These are phyloP conservation scores for Pleurotus citrinopileatus DNA, from an alignment of 768 basidiomycete species.

Conservation along the genomic window DNA sequence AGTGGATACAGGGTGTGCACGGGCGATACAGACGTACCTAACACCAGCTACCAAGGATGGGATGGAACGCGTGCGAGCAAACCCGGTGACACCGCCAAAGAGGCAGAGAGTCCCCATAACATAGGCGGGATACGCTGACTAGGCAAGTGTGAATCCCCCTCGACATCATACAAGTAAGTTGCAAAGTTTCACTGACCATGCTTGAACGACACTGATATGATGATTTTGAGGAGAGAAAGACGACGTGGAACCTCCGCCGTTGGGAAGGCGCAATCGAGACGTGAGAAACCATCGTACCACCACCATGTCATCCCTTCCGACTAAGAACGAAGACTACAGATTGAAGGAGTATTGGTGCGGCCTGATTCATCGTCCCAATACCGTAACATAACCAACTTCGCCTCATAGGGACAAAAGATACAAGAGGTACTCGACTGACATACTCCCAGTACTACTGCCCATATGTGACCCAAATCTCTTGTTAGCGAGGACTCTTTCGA, in stretches of 20 bases:
- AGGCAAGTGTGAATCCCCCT: not conserved
- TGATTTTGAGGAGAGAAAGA: too few species aligned
- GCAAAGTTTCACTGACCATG: too few species aligned
- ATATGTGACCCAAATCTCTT: not conserved
- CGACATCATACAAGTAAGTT: too few species aligned
- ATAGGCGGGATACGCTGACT: constrained; percentile 84
- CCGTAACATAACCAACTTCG: too few species aligned
- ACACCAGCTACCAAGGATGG: constrained; percentile 84
- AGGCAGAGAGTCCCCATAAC: constrained; percentile 75
- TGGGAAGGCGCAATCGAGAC: too few species aligned
- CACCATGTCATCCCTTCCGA: constrained; percentile 37
- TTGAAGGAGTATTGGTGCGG: constrained; percentile 68
- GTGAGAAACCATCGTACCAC: not conserved
- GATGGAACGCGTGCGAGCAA: constrained; percentile 66
- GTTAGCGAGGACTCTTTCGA: constrained; percentile 61
- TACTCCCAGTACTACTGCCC: constrained; percentile 17
- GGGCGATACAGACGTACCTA: too few species aligned
- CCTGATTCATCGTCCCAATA: too few species aligned
- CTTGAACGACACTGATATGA: too few species aligned
- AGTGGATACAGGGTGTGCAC: too few species aligned
- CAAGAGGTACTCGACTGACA: constrained; percentile 39
- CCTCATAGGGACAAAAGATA: constrained; percentile 67
- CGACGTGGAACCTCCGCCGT: too few species aligned
- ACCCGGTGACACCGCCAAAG: constrained; percentile 75
- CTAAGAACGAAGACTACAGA: constrained; percentile 67